phyloP scores from a whole-genome alignment of 768 basidiomycete genomes.

The Pisolithus tinctorius region DNA sequence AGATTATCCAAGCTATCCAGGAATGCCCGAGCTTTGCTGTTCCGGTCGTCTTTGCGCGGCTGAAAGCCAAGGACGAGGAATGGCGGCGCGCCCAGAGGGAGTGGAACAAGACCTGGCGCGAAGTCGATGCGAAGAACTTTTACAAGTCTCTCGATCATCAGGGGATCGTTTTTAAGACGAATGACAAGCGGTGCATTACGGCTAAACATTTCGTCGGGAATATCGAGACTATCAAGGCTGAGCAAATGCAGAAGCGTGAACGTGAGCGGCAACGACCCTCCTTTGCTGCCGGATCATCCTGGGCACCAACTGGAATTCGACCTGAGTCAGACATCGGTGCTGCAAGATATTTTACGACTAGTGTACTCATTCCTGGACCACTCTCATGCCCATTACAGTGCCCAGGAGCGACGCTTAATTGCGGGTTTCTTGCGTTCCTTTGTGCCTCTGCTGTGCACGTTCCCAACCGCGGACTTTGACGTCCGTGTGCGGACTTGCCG shows the following conservation, averaged over 20 bases:
- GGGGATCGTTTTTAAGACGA: slow-evolving; percentile 88
- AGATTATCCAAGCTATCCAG: slow-evolving; percentile 82
- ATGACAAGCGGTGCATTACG: slow-evolving; percentile 91
- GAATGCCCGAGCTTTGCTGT: slow-evolving; percentile 87
- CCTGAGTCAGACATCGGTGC: slow-evolving; percentile 69
- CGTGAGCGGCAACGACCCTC: slow-evolving; percentile 25
- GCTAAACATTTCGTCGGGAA: slow-evolving; percentile 77
- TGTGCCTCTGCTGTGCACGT: slow-evolving; percentile 75
- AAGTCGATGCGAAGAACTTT: slow-evolving; percentile 95
- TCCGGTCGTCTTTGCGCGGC: slow-evolving; percentile 81
- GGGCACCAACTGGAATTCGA: slow-evolving; percentile 74
- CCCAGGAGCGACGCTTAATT: slow-evolving; percentile 71
- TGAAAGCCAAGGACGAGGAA: slow-evolving; percentile 94
- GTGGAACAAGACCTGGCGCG: slow-evolving; percentile 95
- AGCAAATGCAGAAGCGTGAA: slow-evolving; percentile 40
- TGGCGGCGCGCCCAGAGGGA: slow-evolving; percentile 93
- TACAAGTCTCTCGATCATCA: slow-evolving; percentile 98
- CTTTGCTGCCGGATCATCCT: slow-evolving; percentile 41
- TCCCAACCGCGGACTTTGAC: slow-evolving; percentile 60
- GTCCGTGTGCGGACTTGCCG: slow-evolving; percentile 52
- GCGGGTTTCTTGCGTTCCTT: slow-evolving; percentile 83
- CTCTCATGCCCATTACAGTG: slow-evolving; percentile 66
- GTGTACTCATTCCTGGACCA: slow-evolving; percentile 89
- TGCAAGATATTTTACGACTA: slow-evolving; percentile 87
- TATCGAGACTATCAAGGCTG: slow-evolving; percentile 61